Evolutionary conservation across 768 basidiomycete species (phyloP), one percentile per base, ranked within the genome.

Genomic region (Mrakia blollopis): DNA sequence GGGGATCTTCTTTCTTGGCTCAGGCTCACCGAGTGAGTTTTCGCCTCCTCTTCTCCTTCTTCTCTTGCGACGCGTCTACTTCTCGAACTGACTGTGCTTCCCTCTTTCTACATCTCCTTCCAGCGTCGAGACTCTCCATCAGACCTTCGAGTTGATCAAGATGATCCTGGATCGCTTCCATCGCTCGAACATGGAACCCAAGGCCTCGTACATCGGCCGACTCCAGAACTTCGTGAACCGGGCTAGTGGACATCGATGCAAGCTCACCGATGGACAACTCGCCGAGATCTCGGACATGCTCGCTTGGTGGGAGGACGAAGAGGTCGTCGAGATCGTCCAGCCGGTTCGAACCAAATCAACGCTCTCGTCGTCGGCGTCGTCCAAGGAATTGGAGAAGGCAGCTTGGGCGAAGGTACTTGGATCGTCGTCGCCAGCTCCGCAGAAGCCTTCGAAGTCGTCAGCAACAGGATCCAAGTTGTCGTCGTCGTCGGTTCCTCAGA

Each of bases 1-100:
- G 87, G 88, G 3, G 91, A 93, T 80, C 86, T 96, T 69, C 86
- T 90, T 25, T 87, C 89, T 72, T 99, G 97, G 97, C 85, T 98
- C 67, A 90, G 95, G 35, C 86, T 98, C 50, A 98, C 94, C 18
- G 93, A 98, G 83, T 83, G 88, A 91, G 83, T 80, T n/a, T 4
- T 7, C 32, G 21, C 16, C 41, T 7, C 1, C 18, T 37, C 67
- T 47, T 35, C 30, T 4, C 18, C 23, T 11, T 35, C 37, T 8
- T 41, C 13, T 72, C 52, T 13, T 21, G n/a, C 11, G 5, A 5
- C 74, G 32, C 35, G 25, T 2, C 41, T 39, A 25, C 44, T 14
- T 1, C 44, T 60, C 47, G 28, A 25, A 28, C 11, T 32, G 11
- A 37, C 13, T 63, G n/a, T 52, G 3, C 41, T 62, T n/a, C 30